These are phyloP conservation scores for Spencermartinsiella europaea DNA, from an alignment of 805 yeast species.

Conservation along the genomic window DNA sequence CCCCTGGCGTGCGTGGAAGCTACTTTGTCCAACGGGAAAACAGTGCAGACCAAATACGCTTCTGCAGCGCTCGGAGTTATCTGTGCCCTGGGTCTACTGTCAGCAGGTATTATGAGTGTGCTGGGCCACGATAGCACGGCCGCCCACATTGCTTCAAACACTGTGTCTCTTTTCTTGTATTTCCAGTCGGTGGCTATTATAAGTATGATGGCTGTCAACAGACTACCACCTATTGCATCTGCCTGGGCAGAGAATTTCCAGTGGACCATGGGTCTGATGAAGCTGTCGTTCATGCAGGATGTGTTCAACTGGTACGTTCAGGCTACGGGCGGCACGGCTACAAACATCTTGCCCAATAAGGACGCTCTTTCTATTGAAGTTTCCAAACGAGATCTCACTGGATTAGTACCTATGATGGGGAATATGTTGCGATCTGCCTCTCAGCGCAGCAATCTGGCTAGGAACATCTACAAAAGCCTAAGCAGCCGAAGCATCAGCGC, in stretches of 20 bases:
- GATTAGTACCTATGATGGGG: slow-evolving; percentile 15
- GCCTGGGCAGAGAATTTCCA: slow-evolving; percentile 97
- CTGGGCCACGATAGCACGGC: slow-evolving; percentile 90
- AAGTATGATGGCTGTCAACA: slow-evolving; percentile 90
- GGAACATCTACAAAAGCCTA: slow-evolving; percentile 15
- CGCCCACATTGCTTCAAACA: slow-evolving; percentile 95
- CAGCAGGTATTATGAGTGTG: slow-evolving; percentile 82
- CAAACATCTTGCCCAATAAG: slow-evolving; percentile 63
- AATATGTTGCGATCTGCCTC: not conserved
- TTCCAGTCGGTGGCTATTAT: slow-evolving; percentile 91
- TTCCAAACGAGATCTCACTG: slow-evolving; percentile 37
- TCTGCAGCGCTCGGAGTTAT: slow-evolving; percentile 96
- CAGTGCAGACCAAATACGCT: slow-evolving; percentile 88
- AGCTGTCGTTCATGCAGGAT: slow-evolving; percentile 67
- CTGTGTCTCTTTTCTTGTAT: slow-evolving; percentile 85
- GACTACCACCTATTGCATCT: slow-evolving; percentile 93
- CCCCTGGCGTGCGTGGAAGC: slow-evolving; percentile 93
- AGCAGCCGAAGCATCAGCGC: slow-evolving; percentile 6
- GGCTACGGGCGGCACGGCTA: slow-evolving; percentile 85
- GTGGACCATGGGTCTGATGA: slow-evolving; percentile 93
- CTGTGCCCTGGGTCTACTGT: slow-evolving; percentile 79
- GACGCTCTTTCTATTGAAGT: slow-evolving; percentile 74
- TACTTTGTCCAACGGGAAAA: slow-evolving; percentile 75
- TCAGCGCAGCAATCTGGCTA: slow-evolving; percentile 1
- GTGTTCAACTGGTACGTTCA: slow-evolving; percentile 93